Evolutionary conservation across 495 filamentous ascomycete species (phyloP), one percentile per base, ranked within the genome.

Genomic region (Cercophora samala): DNA sequence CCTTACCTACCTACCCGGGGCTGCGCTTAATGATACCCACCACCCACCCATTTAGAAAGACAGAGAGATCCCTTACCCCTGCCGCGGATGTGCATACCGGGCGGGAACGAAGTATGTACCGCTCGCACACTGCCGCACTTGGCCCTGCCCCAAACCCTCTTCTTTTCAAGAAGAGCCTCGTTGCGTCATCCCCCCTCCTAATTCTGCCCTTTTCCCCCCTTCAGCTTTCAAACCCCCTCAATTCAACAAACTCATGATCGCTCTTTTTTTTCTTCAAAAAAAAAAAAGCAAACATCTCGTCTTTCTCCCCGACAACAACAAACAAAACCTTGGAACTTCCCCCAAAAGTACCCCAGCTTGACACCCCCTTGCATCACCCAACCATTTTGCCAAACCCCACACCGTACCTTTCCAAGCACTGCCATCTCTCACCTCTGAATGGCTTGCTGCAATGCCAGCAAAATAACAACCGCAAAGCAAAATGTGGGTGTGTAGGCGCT

Each of bases 1-100:
- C 17, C 53, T 55, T n/a, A 17, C 15, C 17, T 2, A 26, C 23
- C 24, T 24, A 32, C 46, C 58, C 26, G 23, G 46, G 53, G 62
- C 66, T 68, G 66, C 66, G 66, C 66, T 68, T 68, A 68, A 68
- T 64, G 62, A 68, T 68, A 55, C 61, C 56, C 58, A 61, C 29
- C 60, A n/a, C 18, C 21, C 32, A 29, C 58, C 58, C 37, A 46
- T 46, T 29, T 29, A 29, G 26, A 29, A 29, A 46, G 9, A 46
- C 37, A 46, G 37, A 13, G 13, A 13, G 17, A 18, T 56, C 53
- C n/a, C 60, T 21, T 62, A 46, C 29, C 60, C 26, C 24, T 46
- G 60, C 29, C 60, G 26, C 60, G 17, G 60, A 21, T 29, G 19
- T 62, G 60, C 60, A 62, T 25, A 23, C n/a, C 53, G 19, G 53